Base-by-base conservation (phyloP, 2,329 filamentous ascomycete genomes). In the Neofusicoccum sp. region DNA sequence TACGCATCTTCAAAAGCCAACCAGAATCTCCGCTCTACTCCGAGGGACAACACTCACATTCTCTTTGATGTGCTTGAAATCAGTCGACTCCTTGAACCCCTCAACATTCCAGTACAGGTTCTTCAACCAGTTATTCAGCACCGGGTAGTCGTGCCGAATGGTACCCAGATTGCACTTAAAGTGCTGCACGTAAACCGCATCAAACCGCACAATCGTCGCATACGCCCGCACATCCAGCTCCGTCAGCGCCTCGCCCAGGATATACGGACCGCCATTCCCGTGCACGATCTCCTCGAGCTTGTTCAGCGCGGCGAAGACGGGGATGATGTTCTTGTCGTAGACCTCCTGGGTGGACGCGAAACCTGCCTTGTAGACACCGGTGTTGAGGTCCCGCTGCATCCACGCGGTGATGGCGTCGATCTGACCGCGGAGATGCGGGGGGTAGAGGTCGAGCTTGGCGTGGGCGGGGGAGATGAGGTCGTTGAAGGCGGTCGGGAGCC, bases 61-160 rank as follows among this genome's bases (percentile, higher is more conserved):
- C 71, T 90, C 87, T 74, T 89, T 90, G 71, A 89, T 89, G 68
- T 90, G 87, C 65, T 75, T 82, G 66, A 89, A 89, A 65, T 89
- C 78, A 0, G 87, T 89, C 14, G 84, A 86, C 67, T 85, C 83
- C 63, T 72, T 80, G 65, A 86, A 86, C 0, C 81, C 84, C 16
- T 74, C 68, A 1, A 83, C 78, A 64, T 84, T 81, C 80, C 83
- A 87, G 74, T 87, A 88, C 70, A 87, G 69, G 37, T 79, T 79
- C 73, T 82, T 85, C 66, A 89, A 66, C 84, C 85, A 89, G 66
- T 86, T 85, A 70, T 86, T 79, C 62, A 88, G 68, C 9, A 84
- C 79, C 0, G 86, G 86, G 67, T 89, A 89, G 62, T 85, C 80
- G 68, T 85, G 82, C 5, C 87, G 76, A 45, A 89, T 81, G 9